A percentile compares a stretch with the other conserved stretches of the same genome.
phyloP scores from a whole-genome alignment of 176 grass and related monocot genomes.

The Oryza punctata region DNA sequence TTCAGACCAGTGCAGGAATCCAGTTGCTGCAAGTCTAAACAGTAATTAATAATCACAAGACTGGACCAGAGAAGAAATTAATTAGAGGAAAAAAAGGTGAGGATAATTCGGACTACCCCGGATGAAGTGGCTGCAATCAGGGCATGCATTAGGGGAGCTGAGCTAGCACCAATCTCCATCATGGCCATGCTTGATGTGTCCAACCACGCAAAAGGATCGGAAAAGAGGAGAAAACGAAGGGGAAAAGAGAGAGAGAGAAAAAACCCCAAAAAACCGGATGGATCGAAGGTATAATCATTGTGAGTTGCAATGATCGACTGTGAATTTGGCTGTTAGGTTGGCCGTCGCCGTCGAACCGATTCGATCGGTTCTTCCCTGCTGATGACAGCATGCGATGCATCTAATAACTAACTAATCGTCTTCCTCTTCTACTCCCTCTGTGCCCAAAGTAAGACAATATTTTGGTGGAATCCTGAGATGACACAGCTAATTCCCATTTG shows the following conservation, averaged over 20 bases:
- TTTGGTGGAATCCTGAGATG: conserved; percentile 38
- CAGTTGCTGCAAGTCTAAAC: neutral
- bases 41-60: neutral
- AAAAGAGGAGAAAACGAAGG: neutral
- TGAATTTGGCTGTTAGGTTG: conserved; percentile 42
- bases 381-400: conserved; percentile 11
- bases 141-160: neutral
- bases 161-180: conserved; percentile 26
- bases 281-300: conserved; percentile 34
- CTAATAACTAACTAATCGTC: neutral
- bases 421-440: too few relatives aligned
- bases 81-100: neutral
- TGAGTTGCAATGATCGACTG: conserved; percentile 23
- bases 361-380: conserved; percentile 5
- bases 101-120: conserved; percentile 12
- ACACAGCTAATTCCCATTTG: conserved; percentile 42
- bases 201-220: neutral
- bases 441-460: conserved; percentile 31
- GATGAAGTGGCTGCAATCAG: neutral
- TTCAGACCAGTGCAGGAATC: neutral
- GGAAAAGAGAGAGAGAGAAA: too few relatives aligned
- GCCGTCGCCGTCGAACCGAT: conserved; percentile 48
- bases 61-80: neutral
- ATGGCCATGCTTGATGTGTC: conserved; percentile 2
- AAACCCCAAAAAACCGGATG: neutral